phyloP scores from a whole-genome alignment of 768 basidiomycete genomes.

The Agrocybe pediades region DNA sequence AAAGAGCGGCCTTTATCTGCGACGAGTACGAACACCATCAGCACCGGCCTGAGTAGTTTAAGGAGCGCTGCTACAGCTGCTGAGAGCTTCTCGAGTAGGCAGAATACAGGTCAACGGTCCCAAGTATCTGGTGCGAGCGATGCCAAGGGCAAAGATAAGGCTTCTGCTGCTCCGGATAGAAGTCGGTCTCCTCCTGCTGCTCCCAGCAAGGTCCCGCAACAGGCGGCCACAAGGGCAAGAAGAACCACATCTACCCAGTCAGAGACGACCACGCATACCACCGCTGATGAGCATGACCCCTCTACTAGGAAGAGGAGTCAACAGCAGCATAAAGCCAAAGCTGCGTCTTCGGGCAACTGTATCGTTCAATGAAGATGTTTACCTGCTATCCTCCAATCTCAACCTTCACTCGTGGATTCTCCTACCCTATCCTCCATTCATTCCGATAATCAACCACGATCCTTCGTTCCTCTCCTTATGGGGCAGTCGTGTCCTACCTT shows the following conservation, averaged over 20 bases:
- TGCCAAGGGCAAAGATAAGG: conserved; percentile 4
- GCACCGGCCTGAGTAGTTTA: conserved; percentile 60
- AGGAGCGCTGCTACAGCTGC: conserved; percentile 56
- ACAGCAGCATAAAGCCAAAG: conserved; percentile 41
- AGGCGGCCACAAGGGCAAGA: not conserved
- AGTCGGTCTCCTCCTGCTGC: conserved; percentile 6
- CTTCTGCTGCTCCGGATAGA: not conserved
- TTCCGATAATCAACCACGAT: conserved; percentile 6
- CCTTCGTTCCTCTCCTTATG: conserved; percentile 3
- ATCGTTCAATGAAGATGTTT: conserved; percentile 40
- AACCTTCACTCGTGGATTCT: not conserved
- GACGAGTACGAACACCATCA: conserved; percentile 60
- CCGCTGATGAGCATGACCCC: conserved; percentile 33
- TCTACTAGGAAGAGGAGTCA: conserved; percentile 25
- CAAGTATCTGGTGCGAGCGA: conserved; percentile 14
- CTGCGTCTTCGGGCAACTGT: conserved; percentile 40
- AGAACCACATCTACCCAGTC: not conserved
- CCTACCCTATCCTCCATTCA: not conserved
- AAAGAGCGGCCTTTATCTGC: conserved; percentile 57
- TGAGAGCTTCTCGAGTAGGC: conserved; percentile 41
- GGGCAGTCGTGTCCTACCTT: not conserved
- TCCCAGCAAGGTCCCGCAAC: not conserved
- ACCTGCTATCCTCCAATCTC: not conserved
- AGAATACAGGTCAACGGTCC: conserved; percentile 23
- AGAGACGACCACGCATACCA: conserved; percentile 4